A percentile compares a stretch with the other conserved stretches of the same genome.
Evolutionary conservation across 2,329 filamentous ascomycete genomes (phyloP).

Genomic region (Aureobasidium musti): DNA sequence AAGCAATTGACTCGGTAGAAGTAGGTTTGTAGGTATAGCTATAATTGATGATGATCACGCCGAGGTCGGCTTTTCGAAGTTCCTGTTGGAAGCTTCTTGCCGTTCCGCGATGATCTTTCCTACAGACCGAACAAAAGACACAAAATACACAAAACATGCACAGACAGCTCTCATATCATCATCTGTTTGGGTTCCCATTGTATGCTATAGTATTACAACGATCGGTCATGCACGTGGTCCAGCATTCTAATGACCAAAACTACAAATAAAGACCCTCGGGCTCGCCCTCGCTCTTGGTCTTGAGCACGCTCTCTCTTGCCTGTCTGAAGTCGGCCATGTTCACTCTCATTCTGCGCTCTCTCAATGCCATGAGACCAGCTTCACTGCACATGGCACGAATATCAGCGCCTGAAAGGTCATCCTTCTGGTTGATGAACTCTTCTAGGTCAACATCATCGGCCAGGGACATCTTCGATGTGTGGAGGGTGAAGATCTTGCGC

Average conservation of each 20-base stretch:
- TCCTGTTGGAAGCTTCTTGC: slow-evolving; percentile 8
- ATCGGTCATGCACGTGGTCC: slow-evolving; percentile 45
- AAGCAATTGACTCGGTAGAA: neutral
- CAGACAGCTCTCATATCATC: slow-evolving; percentile 1
- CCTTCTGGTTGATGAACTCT: slow-evolving; percentile 98
- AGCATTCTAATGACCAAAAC: slow-evolving; percentile 48
- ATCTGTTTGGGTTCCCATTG: slow-evolving; percentile 13
- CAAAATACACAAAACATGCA: slow-evolving; percentile 4
- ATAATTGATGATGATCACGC: slow-evolving; percentile 1
- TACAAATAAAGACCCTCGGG: slow-evolving; percentile 99
- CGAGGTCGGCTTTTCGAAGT: slow-evolving; percentile 22
- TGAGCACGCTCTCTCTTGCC: slow-evolving; percentile 89
- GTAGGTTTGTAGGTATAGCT: slow-evolving; percentile 10
- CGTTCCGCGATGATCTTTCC: slow-evolving; percentile 14
- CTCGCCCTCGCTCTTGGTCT: slow-evolving; percentile 98
- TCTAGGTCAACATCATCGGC: slow-evolving; percentile 97
- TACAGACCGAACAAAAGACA: neutral
- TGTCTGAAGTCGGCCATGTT: slow-evolving; percentile 98
- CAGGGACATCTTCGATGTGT: slow-evolving; percentile 98
- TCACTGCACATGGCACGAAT: slow-evolving; percentile 99
- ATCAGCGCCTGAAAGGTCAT: slow-evolving; percentile 93
- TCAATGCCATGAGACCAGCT: slow-evolving; percentile 87
- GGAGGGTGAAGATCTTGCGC: slow-evolving; percentile 97
- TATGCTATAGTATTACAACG: slow-evolving; percentile 29
- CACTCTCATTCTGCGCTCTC: slow-evolving; percentile 95